Evolutionary conservation across 164 flowering plant species (phyloP).

Genomic region (Nelumbo lutea): DNA sequence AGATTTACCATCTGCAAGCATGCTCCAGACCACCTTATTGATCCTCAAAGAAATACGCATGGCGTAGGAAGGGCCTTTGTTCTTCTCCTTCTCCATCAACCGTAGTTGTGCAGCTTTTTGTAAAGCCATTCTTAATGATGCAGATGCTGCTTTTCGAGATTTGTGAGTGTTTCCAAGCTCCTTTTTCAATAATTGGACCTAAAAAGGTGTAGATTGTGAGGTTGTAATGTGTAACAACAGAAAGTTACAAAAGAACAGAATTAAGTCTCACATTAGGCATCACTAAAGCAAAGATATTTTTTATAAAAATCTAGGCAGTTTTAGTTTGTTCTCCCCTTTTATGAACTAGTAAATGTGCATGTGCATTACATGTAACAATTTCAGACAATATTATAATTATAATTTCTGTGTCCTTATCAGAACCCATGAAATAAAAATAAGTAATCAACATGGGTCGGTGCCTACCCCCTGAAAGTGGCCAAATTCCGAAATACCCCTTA

Average conservation of each 20-base stretch:
- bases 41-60: constrained; percentile 96
- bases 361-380: too few species aligned
- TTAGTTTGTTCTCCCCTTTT: too few species aligned
- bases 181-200: constrained; percentile 82
- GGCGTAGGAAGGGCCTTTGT: constrained; percentile 95
- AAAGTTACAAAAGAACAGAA: background rate
- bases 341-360: too few species aligned
- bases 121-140: constrained; percentile 71
- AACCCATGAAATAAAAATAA: too few species aligned
- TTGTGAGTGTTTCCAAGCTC: constrained; percentile 63
- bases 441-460: too few species aligned
- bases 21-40: constrained; percentile 92
- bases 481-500: too few species aligned
- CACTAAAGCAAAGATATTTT: background rate
- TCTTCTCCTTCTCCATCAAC: constrained; percentile 95
- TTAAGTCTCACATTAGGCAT: background rate
- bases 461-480: too few species aligned
- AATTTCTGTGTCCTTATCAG: too few species aligned
- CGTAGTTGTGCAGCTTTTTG: constrained; percentile 93
- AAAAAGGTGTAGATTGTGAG: constrained; percentile 10
- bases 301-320: too few species aligned
- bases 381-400: too few species aligned
- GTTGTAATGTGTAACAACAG: constrained; percentile 3
- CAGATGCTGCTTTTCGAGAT: constrained; percentile 77
- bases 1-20: constrained; percentile 96